Evolutionary conservation across 208 protist species (phyloP).

Genomic region (Naegleria fowleri): DNA sequence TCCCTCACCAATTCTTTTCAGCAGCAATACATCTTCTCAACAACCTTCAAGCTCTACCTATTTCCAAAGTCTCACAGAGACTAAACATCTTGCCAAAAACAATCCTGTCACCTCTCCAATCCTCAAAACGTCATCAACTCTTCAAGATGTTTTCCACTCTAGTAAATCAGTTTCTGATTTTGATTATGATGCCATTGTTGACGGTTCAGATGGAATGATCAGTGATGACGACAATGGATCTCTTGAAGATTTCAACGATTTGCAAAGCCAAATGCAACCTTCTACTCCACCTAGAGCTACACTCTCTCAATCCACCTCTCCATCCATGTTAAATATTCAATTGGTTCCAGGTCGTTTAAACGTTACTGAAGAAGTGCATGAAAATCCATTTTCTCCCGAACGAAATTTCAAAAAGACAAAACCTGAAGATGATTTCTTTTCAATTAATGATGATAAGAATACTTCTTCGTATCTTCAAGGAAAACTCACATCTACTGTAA

Average conservation of each 20-base stretch:
- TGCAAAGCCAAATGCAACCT: not conserved
- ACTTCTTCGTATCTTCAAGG: not conserved
- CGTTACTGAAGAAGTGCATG: not conserved
- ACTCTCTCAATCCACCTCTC: not conserved
- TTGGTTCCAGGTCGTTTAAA: not conserved
- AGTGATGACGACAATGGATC: not conserved
- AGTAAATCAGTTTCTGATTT: not conserved
- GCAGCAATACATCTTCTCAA: not conserved
- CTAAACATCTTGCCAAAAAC: not conserved
- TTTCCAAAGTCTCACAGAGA: not conserved
- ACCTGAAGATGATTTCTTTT: not conserved
- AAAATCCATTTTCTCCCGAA: constrained; percentile 1
- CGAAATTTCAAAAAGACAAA: not conserved
- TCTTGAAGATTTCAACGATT: not conserved
- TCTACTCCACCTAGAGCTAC: not conserved
- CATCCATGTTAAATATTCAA: not conserved
- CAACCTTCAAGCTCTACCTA: not conserved
- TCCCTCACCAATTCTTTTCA: not conserved
- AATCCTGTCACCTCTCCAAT: not conserved
- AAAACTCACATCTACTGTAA: not conserved
- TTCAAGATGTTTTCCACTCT: no score
- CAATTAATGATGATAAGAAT: not conserved
- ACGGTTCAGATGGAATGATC: not conserved
- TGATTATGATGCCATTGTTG: not conserved
- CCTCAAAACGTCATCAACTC: not conserved